These are phyloP conservation scores for Buddleja alternifolia DNA, from an alignment of 257 asterid species.

Conservation along the genomic window DNA sequence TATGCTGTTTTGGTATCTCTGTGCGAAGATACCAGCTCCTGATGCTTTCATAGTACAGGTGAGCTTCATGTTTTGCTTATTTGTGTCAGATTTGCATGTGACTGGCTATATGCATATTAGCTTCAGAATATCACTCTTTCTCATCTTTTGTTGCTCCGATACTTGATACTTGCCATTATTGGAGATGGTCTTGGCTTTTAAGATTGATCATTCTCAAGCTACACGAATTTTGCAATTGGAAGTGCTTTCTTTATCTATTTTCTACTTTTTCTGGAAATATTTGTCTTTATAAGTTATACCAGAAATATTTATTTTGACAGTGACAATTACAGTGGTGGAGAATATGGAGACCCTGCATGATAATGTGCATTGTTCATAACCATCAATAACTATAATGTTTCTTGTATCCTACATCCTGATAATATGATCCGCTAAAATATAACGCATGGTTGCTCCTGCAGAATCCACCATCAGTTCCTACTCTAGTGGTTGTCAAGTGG, in stretches of 20 bases:
- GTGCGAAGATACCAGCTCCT: slow-evolving; percentile 84
- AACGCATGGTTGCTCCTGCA: slow-evolving; percentile 39
- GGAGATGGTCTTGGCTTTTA: slow-evolving; percentile 11
- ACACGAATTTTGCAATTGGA: slow-evolving; percentile 8
- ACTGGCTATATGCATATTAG: slow-evolving; percentile 5
- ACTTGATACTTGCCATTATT: neutral
- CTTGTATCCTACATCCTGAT: neutral
- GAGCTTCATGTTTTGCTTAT: slow-evolving; percentile 35
- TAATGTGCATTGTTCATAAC: slow-evolving; percentile 1
- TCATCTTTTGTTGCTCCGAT: slow-evolving; percentile 9
- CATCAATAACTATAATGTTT: slow-evolving; percentile 1
- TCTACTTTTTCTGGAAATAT: neutral
- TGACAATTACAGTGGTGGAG: slow-evolving; percentile 16
- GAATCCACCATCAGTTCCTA: slow-evolving; percentile 99
- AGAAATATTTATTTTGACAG: neutral
- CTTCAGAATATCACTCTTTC: slow-evolving; percentile 10
- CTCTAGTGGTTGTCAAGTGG: slow-evolving; percentile 90
- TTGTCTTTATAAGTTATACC: neutral
- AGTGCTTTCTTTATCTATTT: neutral
- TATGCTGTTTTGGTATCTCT: slow-evolving; percentile 90
- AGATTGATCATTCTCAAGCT: slow-evolving; percentile 14
- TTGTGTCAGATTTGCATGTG: slow-evolving; percentile 6
- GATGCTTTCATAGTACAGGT: slow-evolving; percentile 94
- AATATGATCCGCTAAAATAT: slow-evolving; percentile 17
- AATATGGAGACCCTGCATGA: slow-evolving; percentile 7